Base-by-base conservation (phyloP, 2,329 filamentous ascomycete species). In the Neonectria ditissima region DNA sequence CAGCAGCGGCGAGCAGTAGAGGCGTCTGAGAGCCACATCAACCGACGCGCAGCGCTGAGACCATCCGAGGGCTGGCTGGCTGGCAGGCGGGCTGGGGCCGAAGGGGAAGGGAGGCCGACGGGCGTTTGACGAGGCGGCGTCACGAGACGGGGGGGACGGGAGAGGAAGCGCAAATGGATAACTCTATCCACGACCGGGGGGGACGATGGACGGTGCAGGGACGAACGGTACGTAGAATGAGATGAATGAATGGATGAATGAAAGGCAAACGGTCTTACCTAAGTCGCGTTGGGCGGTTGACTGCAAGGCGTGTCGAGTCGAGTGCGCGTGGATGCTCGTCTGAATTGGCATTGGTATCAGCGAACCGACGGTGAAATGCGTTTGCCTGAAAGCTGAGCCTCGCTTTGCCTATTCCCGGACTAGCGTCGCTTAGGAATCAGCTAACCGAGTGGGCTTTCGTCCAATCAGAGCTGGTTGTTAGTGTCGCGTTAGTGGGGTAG, bases 321-420 rank as follows among this genome's bases (percentile, higher is more conserved):
- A 47, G 43, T 62, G 54, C 59, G 65, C 66, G 65, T 62, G 55
- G 66, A 71, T 74, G 67, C 68, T 74, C 72, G 65, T 75, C 72
- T 71, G 72, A 69, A 71, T 72, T 75, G 68, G 74, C 69, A 72
- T 75, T 71, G 69, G 73, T 75, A 74, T 75, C 73, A 73, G 72
- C 68, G 65, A 50, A 50, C 57, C 52, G 66, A 69, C 64, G 68
- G 66, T 69, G 71, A 76, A 74, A 72, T 74, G 73, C 59, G 64
- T 66, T 70, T 67, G 70, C 63, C 61, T 62, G 53, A 61, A 72
- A 66, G 66, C 66, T 71, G 66, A 69, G 64, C 59, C 65, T 67
- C 58, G 66, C 57, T 62, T 71, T 76, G 67, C 59, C 74, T 76
- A 48, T 71, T 78, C 22, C 62, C 62, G 28, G 73, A 61, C 66